Conservation (phyloP, 2,329 filamentous ascomycete genomes). For the Stromatinia cepivora region DNA sequence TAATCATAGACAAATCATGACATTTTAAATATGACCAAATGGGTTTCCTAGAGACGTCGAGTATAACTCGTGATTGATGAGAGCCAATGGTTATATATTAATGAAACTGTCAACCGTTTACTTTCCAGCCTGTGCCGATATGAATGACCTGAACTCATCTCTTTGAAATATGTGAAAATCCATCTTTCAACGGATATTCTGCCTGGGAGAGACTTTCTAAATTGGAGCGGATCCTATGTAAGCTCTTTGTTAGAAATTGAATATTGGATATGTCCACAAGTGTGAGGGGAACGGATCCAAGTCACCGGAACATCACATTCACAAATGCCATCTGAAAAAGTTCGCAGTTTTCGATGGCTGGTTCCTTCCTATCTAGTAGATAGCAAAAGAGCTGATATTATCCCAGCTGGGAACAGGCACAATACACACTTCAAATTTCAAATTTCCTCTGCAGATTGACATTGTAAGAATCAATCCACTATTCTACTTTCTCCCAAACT, state of each 20-base stretch:
- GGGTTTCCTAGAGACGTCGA: background rate
- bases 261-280: background rate
- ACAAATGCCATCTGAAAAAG: background rate
- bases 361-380: background rate
- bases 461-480: background rate
- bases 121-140: background rate
- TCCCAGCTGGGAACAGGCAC: no score
- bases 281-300: background rate
- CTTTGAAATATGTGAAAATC: background rate
- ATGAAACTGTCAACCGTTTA: background rate
- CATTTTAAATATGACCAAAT: constrained; percentile 17
- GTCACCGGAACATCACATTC: background rate
- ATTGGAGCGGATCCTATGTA: background rate
- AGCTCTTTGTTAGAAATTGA: background rate
- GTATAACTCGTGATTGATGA: constrained; percentile 13
- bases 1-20: constrained; percentile 40
- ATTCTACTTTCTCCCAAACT: background rate
- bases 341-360: background rate
- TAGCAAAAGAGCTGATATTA: background rate
- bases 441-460: background rate
- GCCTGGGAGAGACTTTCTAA: background rate
- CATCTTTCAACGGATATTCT: background rate
- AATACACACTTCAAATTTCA: no score
- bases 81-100: constrained; percentile 2
- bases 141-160: background rate